phyloP scores from a whole-genome alignment of 768 basidiomycete genomes.

The Macrolepiota dolichaula region DNA sequence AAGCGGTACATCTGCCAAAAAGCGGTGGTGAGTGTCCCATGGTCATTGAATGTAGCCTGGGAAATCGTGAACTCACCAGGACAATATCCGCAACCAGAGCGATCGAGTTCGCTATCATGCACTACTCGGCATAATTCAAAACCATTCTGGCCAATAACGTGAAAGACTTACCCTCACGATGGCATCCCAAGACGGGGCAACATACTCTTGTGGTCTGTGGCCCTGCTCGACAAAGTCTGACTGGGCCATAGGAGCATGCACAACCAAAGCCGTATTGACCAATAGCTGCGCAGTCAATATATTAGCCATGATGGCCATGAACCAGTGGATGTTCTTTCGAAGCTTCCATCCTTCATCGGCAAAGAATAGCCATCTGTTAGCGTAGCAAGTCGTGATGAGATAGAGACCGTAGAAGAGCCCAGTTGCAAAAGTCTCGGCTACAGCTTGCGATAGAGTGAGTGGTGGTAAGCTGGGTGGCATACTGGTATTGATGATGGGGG shows the following conservation, averaged over 20 bases:
- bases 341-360: not conserved
- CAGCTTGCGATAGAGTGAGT: not conserved
- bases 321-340: not conserved
- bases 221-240: not conserved
- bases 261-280: not conserved
- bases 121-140: not conserved
- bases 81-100: not conserved
- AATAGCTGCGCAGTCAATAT: not conserved
- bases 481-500: no score
- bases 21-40: no score
- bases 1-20: slow-evolving; percentile 7
- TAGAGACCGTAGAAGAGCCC: not conserved
- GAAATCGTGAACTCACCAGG: not conserved
- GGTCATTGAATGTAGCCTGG: no score
- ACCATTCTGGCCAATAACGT: not conserved
- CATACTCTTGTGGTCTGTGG: not conserved
- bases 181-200: not conserved
- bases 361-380: not conserved
- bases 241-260: not conserved
- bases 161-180: not conserved
- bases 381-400: not conserved
- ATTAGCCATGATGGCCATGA: not conserved
- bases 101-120: not conserved
- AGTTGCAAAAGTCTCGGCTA: not conserved
- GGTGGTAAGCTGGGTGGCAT: no score